phyloP scores from a whole-genome alignment of 441 rosid genomes.

The Sinapis alba region DNA sequence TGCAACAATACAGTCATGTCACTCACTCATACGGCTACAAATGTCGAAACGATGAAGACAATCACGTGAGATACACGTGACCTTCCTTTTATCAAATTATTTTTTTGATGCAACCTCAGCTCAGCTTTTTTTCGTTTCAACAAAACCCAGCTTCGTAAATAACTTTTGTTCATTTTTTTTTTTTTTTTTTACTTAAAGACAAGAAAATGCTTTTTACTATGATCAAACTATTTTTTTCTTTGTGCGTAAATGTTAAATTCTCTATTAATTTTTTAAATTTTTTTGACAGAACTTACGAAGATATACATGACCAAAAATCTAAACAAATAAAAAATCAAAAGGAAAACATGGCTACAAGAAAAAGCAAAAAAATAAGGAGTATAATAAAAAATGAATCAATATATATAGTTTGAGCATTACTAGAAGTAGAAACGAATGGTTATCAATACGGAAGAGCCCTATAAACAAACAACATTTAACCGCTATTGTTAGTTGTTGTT shows the following conservation, averaged over 20 bases:
- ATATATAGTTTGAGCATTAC: neutral
- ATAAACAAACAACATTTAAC: no score
- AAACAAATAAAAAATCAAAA: neutral
- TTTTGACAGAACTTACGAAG: neutral
- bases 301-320: neutral
- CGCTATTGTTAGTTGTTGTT: neutral
- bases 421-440: neutral
- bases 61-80: constrained; percentile 38
- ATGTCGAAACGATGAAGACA: constrained; percentile 35
- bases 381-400: neutral
- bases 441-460: no score
- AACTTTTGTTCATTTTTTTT: no score
- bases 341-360: neutral
- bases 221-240: neutral
- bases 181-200: no score
- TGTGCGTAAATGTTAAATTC: neutral
- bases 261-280: neutral
- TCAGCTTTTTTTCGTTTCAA: neutral
- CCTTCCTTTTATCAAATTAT: neutral
- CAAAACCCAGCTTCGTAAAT: no score
- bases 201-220: neutral
- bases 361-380: neutral
- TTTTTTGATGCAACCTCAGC: neutral
- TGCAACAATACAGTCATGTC: constrained; percentile 41
- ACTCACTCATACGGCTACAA: constrained; percentile 6